Conservation (phyloP, 345 rosid species). For the Eucalyptus curtisii region DNA sequence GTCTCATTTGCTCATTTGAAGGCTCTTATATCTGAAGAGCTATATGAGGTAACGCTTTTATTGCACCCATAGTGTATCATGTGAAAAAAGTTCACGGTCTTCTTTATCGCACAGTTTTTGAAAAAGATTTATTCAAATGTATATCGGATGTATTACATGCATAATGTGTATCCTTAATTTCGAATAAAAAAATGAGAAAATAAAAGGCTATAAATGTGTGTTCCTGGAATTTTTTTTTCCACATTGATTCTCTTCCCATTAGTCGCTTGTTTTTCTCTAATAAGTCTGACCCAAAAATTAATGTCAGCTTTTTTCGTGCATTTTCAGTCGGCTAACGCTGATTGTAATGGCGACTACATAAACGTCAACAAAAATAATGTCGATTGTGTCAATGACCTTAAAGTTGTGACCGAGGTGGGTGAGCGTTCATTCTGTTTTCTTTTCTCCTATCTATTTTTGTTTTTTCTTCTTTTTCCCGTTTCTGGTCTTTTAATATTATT, state of each 20-base stretch:
- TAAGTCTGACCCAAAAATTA: background rate
- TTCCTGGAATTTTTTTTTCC: no score
- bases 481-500: background rate
- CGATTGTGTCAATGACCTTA: background rate
- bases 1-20: background rate
- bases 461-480: background rate
- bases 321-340: background rate
- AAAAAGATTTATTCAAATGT: background rate
- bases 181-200: no score
- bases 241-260: background rate
- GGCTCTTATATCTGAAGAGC: conserved; percentile 6
- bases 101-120: rapidly evolving
- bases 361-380: background rate
- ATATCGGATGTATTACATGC: background rate
- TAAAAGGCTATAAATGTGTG: no score
- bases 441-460: background rate
- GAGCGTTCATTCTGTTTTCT: background rate
- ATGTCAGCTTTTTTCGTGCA: background rate
- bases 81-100: background rate
- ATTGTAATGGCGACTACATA: conserved; percentile 6
- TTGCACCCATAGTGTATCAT: rapidly evolving
- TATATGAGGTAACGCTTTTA: background rate
- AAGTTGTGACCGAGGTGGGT: background rate
- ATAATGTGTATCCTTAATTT: background rate
- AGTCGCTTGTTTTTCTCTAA: background rate